phyloP scores from a whole-genome alignment of 371 early-diverging fungal species.

The Apophysomyces elegans region DNA sequence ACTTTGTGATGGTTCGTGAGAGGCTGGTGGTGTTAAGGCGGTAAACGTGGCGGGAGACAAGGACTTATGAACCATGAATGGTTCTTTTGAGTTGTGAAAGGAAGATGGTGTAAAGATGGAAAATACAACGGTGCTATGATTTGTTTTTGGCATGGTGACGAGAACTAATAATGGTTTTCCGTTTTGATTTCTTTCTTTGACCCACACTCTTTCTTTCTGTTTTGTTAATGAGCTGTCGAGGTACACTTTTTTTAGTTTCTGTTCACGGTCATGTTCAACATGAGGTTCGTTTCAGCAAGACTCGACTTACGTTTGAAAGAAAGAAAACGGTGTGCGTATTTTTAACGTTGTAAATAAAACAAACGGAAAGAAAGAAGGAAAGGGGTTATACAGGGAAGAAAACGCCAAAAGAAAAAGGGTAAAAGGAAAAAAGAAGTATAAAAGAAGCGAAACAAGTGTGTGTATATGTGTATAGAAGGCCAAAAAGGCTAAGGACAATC shows the following conservation, averaged over 20 bases:
- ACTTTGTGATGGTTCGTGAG: background rate
- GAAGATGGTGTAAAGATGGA: slow-evolving; percentile 3
- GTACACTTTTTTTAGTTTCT: too few relatives aligned
- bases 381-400: too few relatives aligned
- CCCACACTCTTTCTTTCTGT: background rate
- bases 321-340: background rate
- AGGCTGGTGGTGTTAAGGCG: too few relatives aligned
- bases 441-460: too few relatives aligned
- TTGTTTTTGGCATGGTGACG: background rate
- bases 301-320: background rate
- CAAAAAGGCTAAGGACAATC: background rate
- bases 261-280: too few relatives aligned
- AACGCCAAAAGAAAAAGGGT: background rate
- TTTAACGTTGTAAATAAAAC: background rate
- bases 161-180: background rate
- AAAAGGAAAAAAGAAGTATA: background rate
- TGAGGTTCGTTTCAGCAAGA: too few relatives aligned
- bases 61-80: background rate
- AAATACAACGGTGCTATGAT: background rate
- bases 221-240: too few relatives aligned
- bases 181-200: background rate
- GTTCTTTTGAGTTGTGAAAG: background rate
- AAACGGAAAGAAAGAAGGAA: background rate
- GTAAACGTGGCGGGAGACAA: slow-evolving; percentile 2
- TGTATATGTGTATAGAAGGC: background rate